A percentile compares a stretch with the other conserved stretches of the same genome.
phyloP scores from a whole-genome alignment of 768 basidiomycete species.

The Mycena belliarum region DNA sequence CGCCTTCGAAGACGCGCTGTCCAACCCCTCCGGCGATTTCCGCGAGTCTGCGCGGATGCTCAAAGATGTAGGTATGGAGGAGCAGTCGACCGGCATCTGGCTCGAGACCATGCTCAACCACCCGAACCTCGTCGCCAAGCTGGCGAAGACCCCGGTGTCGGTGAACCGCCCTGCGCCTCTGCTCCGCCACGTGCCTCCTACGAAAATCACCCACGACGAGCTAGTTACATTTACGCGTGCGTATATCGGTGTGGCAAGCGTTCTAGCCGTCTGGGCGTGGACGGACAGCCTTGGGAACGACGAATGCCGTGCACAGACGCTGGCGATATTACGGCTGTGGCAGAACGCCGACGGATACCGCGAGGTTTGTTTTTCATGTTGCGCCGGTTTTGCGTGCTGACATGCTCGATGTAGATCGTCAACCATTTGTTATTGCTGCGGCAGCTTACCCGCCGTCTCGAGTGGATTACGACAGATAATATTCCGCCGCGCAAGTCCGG shows the following conservation, averaged over 20 bases:
- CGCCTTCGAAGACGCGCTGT: conserved; percentile 60
- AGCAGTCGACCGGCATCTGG: conserved; percentile 73
- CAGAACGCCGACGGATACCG: conserved; percentile 70
- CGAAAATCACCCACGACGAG: conserved; percentile 46
- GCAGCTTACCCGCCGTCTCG: conserved; percentile 71
- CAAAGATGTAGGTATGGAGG: conserved; percentile 62
- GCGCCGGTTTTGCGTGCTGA: conserved; percentile 13
- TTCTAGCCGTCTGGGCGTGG: conserved; percentile 77
- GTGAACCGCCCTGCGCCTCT: conserved; percentile 40
- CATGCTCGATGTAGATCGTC: conserved; percentile 50
- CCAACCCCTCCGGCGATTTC: conserved; percentile 55
- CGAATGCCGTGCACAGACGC: conserved; percentile 60
- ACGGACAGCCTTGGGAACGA: conserved; percentile 73
- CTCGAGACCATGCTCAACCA: conserved; percentile 68
- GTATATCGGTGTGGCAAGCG: conserved; percentile 64
- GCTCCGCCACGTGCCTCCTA: conserved; percentile 30
- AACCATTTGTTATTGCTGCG: conserved; percentile 72
- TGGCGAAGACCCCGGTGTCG: conserved; percentile 43
- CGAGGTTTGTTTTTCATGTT: conserved; percentile 47
- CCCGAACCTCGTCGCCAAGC: conserved; percentile 47
- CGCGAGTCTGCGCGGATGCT: conserved; percentile 48
- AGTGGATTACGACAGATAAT: conserved; percentile 69
- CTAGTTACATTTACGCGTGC: conserved; percentile 68
- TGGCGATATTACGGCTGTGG: conserved; percentile 67
- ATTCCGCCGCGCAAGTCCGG: conserved; percentile 62